A percentile compares a stretch with the other conserved stretches of the same genome.
phyloP scores from a whole-genome alignment of 768 basidiomycete genomes.

The Lactarius tabidus region DNA sequence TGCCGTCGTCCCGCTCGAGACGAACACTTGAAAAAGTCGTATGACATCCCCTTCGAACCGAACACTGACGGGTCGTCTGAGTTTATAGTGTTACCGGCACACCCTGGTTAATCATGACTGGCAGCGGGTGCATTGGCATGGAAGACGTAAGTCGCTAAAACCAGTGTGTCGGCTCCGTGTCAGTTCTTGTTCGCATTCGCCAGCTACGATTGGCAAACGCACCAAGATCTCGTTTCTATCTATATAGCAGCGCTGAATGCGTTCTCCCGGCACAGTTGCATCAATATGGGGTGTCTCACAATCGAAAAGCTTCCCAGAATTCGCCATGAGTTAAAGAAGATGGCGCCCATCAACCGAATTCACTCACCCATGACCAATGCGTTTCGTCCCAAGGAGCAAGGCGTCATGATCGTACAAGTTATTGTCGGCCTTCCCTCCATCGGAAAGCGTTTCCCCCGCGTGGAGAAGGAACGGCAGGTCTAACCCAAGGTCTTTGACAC shows the following conservation, averaged over 20 bases:
- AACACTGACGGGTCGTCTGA: constrained; percentile 78
- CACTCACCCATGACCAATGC: constrained; percentile 74
- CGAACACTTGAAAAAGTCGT: constrained; percentile 80
- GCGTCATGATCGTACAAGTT: constrained; percentile 83
- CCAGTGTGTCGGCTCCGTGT: background rate
- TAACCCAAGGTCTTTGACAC: constrained; percentile 52
- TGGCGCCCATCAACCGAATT: background rate
- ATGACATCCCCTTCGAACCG: constrained; percentile 73
- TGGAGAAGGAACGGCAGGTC: constrained; percentile 77
- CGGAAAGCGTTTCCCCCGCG: constrained; percentile 76
- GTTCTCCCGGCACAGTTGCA: constrained; percentile 60
- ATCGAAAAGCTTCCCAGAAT: constrained; percentile 53
- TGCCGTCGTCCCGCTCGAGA: constrained; percentile 62
- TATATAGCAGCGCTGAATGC: constrained; percentile 20
- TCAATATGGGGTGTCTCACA: constrained; percentile 70
- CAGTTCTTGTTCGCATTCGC: background rate
- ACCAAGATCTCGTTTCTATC: constrained; percentile 72
- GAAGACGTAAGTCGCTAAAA: constrained; percentile 66
- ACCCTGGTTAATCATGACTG: constrained; percentile 66
- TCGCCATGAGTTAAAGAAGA: background rate
- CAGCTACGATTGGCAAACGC: background rate
- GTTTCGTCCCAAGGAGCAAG: constrained; percentile 69
- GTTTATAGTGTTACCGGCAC: constrained; percentile 64
- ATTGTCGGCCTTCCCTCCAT: constrained; percentile 63
- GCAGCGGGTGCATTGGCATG: constrained; percentile 77